A percentile compares a stretch with the other conserved stretches of the same genome.
These are phyloP conservation scores for Handroanthus guayacan DNA, from an alignment of 257 asterid genomes.

Conservation along the genomic window DNA sequence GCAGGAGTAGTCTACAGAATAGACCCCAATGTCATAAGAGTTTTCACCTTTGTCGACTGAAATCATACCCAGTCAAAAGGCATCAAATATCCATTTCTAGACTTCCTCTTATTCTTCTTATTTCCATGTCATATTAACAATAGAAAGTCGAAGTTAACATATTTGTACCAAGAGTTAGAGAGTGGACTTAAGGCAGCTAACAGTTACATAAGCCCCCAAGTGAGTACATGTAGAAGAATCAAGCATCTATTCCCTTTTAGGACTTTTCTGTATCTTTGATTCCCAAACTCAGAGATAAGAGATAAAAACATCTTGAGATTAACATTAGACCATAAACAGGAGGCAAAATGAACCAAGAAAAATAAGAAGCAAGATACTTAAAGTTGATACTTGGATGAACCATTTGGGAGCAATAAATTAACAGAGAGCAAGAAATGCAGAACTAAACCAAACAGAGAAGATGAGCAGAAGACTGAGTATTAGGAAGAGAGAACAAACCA, in stretches of 20 bases:
- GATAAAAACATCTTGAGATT: constrained; percentile 23
- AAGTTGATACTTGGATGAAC: constrained; percentile 10
- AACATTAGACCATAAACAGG: constrained; percentile 14
- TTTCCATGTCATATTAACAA: constrained; percentile 11
- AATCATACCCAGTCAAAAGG: constrained; percentile 17
- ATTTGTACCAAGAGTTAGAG: constrained; percentile 19
- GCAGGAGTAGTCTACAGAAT: constrained; percentile 20
- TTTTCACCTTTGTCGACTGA: constrained; percentile 23
- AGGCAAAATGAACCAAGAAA: constrained; percentile 18
- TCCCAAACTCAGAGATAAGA: background rate
- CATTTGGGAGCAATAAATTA: constrained; percentile 23
- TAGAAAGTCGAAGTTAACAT: background rate
- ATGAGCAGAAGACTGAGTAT: constrained; percentile 30
- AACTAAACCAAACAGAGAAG: constrained; percentile 11
- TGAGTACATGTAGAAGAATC: background rate
- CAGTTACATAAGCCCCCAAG: constrained; percentile 17
- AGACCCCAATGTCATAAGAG: constrained; percentile 30
- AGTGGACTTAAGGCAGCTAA: constrained; percentile 19
- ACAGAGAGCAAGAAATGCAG: constrained; percentile 20
- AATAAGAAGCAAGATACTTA: constrained; percentile 23
- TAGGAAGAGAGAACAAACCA: constrained; percentile 62
- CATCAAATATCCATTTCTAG: constrained; percentile 26
- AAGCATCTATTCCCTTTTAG: background rate
- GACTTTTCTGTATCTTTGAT: background rate
- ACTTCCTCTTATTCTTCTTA: constrained; percentile 11